Evolutionary conservation across 768 basidiomycete genomes (phyloP), one percentile per base, ranked within the genome.

Genomic region (Kwoniella shandongensis): DNA sequence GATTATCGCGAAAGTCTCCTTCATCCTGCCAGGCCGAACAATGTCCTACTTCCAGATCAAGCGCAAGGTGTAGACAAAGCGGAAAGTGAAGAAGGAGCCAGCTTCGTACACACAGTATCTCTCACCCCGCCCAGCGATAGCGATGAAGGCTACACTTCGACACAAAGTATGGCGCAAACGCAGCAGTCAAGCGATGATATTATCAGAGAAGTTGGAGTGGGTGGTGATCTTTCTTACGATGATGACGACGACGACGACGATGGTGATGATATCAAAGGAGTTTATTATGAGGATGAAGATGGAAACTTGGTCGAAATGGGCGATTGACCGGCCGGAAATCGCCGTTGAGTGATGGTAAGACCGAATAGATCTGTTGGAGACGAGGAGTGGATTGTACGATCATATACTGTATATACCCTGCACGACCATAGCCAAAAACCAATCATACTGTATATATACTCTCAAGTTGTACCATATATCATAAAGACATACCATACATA

Each of bases 241-340:
- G 59, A 65, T 22, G 56, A 61, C n/a, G 61, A 61, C 4, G 66
- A 61, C 42, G 54, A 41, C 4, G 38, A 35, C 15, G 64, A 68
- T 22, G 64, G 68, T 26, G 68, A 65, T 12, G 45, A 46, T 29
- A 70, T 73, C 40, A 44, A 40, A 18, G 71, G 66, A 1, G 63
- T 73, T 6, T 73, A 46, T 41, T 64, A 52, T 36, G 53, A 62
- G 10, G 60, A 62, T 32, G 56, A 62, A 18, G 58, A 66, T 18
- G 70, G 70, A 1, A 55, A 65, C 10, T 4, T 63, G 26, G 38
- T 69, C 5, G 51, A 69, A 42, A 26, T 62, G 22, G 46, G 38
- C n/a, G 53, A 49, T 13, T 54, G 39, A 51, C 7, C 30, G 48
- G n/a, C n/a, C n/a, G n/a, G n/a, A n/a, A n/a, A n/a, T n/a, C n/a